Conservation (phyloP, 768 basidiomycete genomes). For the Termitomyces sp. region DNA sequence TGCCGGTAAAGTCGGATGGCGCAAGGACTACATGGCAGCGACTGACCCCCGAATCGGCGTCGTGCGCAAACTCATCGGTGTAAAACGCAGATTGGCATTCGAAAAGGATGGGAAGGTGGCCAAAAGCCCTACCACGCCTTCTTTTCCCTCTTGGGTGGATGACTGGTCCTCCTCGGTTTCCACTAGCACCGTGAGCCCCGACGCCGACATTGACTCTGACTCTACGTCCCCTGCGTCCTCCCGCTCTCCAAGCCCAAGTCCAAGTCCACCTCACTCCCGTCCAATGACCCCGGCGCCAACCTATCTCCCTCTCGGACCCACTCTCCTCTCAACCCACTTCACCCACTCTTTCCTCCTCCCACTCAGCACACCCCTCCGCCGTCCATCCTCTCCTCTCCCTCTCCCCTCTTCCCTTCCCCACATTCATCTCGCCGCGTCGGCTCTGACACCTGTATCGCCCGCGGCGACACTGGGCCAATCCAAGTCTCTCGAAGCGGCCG, state of each 20-base stretch:
- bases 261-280: slow-evolving; percentile 33
- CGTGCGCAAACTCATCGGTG: slow-evolving; percentile 59
- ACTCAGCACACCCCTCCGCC: slow-evolving; percentile 52
- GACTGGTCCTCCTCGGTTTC: slow-evolving; percentile 17
- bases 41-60: slow-evolving; percentile 74
- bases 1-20: slow-evolving; percentile 31
- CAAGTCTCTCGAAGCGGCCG: slow-evolving; percentile 63
- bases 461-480: slow-evolving; percentile 64
- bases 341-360: slow-evolving; percentile 59
- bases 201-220: slow-evolving; percentile 26
- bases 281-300: slow-evolving; percentile 66
- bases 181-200: slow-evolving; percentile 10
- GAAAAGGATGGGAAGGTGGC: slow-evolving; percentile 27
- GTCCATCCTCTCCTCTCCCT: slow-evolving; percentile 51
- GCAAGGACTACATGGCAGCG: slow-evolving; percentile 43
- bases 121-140: neutral
- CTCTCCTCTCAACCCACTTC: slow-evolving; percentile 63
- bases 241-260: slow-evolving; percentile 27
- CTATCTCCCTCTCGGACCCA: slow-evolving; percentile 67
- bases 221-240: slow-evolving; percentile 13
- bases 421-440: slow-evolving; percentile 20
- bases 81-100: slow-evolving; percentile 54
- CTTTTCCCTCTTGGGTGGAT: neutral
- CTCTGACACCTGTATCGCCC: slow-evolving; percentile 82
- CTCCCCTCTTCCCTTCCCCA: neutral